Evolutionary conservation across 2,329 filamentous ascomycete genomes (phyloP).

Genomic region (Calycina marina): DNA sequence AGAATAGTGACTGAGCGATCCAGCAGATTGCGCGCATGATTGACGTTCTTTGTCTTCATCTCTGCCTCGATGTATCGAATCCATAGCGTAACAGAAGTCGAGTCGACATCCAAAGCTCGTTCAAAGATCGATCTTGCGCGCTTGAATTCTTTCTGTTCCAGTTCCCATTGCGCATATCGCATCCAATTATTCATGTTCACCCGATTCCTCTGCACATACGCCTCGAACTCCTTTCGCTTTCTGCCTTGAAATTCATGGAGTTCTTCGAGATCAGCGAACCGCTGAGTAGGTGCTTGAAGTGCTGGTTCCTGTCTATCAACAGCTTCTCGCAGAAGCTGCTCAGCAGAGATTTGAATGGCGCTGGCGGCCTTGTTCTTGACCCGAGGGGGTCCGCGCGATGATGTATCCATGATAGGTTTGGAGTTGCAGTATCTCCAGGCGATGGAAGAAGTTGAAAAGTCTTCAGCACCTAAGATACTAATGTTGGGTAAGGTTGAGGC

Average conservation of each 20-base stretch:
- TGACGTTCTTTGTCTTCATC: constrained; percentile 92
- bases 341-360: constrained; percentile 82
- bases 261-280: constrained; percentile 93
- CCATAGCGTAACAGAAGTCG: constrained; percentile 78
- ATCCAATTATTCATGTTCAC: constrained; percentile 99
- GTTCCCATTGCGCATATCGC: constrained; percentile 92
- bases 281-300: constrained; percentile 80
- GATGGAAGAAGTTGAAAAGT: constrained; percentile 3
- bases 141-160: constrained; percentile 94
- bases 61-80: constrained; percentile 89
- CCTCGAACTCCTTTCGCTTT: constrained; percentile 92
- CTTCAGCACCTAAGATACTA: too few species aligned
- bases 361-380: constrained; percentile 98
- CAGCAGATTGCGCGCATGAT: constrained; percentile 86
- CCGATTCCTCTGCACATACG: constrained; percentile 90
- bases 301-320: constrained; percentile 88
- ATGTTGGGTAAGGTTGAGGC: too few species aligned
- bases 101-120: constrained; percentile 80
- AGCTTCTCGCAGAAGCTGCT: constrained; percentile 92
- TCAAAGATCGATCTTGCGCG: constrained; percentile 90
- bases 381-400: constrained; percentile 69
- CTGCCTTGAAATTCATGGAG: constrained; percentile 93
- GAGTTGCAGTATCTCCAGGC: constrained; percentile 1
- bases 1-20: constrained; percentile 89
- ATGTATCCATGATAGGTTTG: constrained; percentile 70